Evolutionary conservation across 2,329 filamentous ascomycete genomes (phyloP).

Genomic region (Colletotrichum cuscutae): DNA sequence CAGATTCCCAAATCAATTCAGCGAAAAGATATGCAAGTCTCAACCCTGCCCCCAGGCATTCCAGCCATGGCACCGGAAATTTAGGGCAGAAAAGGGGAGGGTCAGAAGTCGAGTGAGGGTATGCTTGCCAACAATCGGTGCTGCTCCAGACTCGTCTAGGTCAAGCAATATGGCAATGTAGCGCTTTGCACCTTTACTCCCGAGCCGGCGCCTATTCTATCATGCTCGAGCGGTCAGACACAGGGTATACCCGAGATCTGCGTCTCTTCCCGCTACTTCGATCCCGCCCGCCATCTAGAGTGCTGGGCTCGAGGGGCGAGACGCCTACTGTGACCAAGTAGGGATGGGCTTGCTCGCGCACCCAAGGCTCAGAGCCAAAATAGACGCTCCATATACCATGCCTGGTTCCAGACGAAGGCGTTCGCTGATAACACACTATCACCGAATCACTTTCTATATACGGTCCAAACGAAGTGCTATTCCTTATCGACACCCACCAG

Average conservation of each 20-base stretch:
- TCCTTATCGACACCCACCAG: neutral
- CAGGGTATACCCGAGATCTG: conserved; percentile 18
- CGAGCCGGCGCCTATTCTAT: neutral
- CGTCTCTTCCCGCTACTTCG: conserved; percentile 11
- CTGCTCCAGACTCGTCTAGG: conserved; percentile 2
- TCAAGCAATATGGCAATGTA: neutral
- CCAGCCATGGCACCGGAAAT: conserved; percentile 23
- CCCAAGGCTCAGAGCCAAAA: neutral
- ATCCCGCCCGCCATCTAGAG: conserved; percentile 12
- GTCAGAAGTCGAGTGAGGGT: conserved; percentile 4
- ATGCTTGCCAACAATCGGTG: conserved; percentile 2
- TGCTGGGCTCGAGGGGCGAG: conserved; percentile 8
- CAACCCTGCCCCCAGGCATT: conserved; percentile 15
- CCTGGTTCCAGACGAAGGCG: neutral
- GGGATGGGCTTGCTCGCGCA: neutral
- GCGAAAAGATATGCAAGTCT: conserved; percentile 12
- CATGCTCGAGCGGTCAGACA: neutral
- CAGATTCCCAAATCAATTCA: conserved; percentile 17
- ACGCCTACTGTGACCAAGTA: neutral
- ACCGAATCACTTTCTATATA: neutral
- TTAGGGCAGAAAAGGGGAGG: conserved; percentile 19
- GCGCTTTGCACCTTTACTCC: neutral
- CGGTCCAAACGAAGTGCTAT: neutral
- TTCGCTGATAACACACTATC: neutral
- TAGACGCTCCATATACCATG: neutral